Base-by-base conservation (phyloP, 2,329 filamentous ascomycete species). In the Fusarium clavum region DNA sequence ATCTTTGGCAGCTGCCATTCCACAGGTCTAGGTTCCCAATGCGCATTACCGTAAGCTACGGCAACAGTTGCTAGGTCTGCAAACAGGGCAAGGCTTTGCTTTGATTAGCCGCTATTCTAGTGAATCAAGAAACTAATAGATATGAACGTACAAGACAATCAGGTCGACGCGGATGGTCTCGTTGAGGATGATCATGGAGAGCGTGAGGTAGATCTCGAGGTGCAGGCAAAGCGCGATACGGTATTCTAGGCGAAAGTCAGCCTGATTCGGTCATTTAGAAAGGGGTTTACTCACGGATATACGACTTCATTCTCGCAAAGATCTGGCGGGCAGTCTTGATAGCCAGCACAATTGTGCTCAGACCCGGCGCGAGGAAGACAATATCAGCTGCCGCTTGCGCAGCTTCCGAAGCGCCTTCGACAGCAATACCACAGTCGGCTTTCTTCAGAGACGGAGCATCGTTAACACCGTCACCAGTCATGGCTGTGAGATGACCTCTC, bases 11-110 rank as follows among this genome's bases (percentile, higher is more conserved):
- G 41, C 22, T 68, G 64, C 65, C 67, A 69, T 1, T 70, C 66
- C 0, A 69, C 67, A 0, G 67, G 67, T 1, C 67, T 6, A 0
- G 61, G 67, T 16, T 69, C 67, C 51, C 61, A 69, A 16, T 69
- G 67, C 8, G 67, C 67, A 10, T 69, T 70, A 5, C 70, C 67
- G 6, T 69, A 69, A n/a, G 67, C 67, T 9, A 69, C 67, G 2
- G 67, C 67, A 3, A 69, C 67, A 0, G 67, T 69, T 0, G 67
- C 67, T 1, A 69, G 2, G 5, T 69, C 67, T 2, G 67, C 67
- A 1, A 70, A 69, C 0, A 69, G 7, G 0, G 67, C 67, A 0
- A 67, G 5, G 4, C 20, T 20, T 20, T 20, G 20, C 20, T 20
- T 20, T 20, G 20, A 20, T 20, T 20, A 20, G 20, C 20, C 20